Evolutionary conservation across 805 yeast genomes (phyloP), one percentile per base, ranked within the genome.

Genomic region (Nakazawaea populi): DNA sequence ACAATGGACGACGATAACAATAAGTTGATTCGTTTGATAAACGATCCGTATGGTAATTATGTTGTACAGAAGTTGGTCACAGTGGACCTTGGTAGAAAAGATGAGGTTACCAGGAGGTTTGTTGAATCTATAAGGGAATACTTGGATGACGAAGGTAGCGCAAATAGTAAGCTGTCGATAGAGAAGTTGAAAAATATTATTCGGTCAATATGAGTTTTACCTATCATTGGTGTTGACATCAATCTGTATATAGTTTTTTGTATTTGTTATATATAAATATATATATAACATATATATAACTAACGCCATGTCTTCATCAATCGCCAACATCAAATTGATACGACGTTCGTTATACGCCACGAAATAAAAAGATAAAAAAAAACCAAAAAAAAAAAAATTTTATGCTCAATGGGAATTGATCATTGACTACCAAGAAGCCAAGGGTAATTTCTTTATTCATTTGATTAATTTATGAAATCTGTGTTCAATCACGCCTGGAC

Each of bases 21-120:
- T 56, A 77, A 78, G 7, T 74, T 94, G 58, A 87, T 91, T 28
- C 73, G 85, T 53, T 91, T 94, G 98, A 90, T 94, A 89, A 89
- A 89, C 64, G 99, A 94, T 66, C 98, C 94, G 65, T 94, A 86
- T 70, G 99, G 98, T 28, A 94, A 94, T 67, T 94, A 94, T 64
- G 99, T 94, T 44, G 89, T 94, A 47, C 99, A 94, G 67, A 91
- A 92, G 66, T 76, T 94, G 59, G 91, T 94, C 41, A 45, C 49
- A 6, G 52, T 49, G 10, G 52, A 49, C 28, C 14, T 35, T 27
- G 18, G 36, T 18, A 14, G 32, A 4, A 29, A 27, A 28, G 52
- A 50, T 31, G 49, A 50, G 10, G 18, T 37, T 12, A 50, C 38
- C 6, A 30, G 6, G 28, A 6, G 42, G n/a, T 50, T 50, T 36